These are phyloP conservation scores for Pontederia paniculata DNA, from an alignment of 176 grass and related monocot genomes.

Conservation along the genomic window DNA sequence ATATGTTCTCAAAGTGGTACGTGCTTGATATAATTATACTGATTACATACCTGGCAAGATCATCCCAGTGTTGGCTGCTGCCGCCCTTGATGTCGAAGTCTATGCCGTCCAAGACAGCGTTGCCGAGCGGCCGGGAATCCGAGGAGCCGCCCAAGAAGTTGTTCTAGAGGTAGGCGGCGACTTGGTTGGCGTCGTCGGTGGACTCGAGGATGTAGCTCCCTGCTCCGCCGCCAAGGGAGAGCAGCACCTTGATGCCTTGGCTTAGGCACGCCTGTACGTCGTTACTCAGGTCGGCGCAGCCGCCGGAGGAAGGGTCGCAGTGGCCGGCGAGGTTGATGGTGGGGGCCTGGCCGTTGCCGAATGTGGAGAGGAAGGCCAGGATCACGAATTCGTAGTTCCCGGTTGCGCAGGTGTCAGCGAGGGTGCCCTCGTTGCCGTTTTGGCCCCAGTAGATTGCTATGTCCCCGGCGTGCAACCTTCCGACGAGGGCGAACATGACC, in stretches of 20 bases:
- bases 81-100: conserved; percentile 84
- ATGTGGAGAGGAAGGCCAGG: conserved; percentile 34
- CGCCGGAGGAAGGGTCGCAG: conserved; percentile 49
- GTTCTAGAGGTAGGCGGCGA: conserved; percentile 50
- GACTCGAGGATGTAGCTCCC: conserved; percentile 48
- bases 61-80: conserved; percentile 46
- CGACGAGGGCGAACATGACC: conserved; percentile 6
- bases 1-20: not conserved
- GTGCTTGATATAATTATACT: not conserved
- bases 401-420: conserved; percentile 40
- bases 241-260: conserved; percentile 58
- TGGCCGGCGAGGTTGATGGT: conserved; percentile 66
- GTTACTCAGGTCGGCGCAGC: conserved; percentile 37
- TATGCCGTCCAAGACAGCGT: conserved; percentile 53
- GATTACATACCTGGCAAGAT: conserved; percentile 33
- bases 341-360: conserved; percentile 57
- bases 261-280: conserved; percentile 45
- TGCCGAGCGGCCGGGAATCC: conserved; percentile 29
- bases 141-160: conserved; percentile 59
- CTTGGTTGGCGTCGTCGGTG: conserved; percentile 27
- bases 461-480: conserved; percentile 8
- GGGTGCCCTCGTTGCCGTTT: conserved; percentile 42
- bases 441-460: conserved; percentile 56
- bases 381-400: conserved; percentile 35
- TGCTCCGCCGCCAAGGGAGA: conserved; percentile 53